A percentile compares a stretch with the other conserved stretches of the same genome.
These are phyloP conservation scores for Metschnikowia reukaufii DNA, from an alignment of 805 yeast genomes.

Conservation along the genomic window DNA sequence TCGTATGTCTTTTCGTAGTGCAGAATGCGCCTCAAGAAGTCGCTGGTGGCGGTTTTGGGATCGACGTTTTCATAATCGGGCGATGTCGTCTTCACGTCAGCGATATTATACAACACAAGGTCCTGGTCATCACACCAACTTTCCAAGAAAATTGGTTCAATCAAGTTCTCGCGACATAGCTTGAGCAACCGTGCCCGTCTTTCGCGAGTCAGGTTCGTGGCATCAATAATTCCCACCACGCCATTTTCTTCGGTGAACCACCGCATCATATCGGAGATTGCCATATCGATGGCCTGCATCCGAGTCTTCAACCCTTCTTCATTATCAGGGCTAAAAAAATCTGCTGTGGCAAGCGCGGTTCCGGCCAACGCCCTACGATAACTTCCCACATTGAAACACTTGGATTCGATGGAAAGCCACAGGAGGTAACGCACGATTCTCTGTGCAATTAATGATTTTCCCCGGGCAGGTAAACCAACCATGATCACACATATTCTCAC, in stretches of 20 bases:
- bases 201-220: conserved; percentile 79
- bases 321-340: conserved; percentile 71
- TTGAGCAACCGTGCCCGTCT: conserved; percentile 66
- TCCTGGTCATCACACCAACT: conserved; percentile 86
- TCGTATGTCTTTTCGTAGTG: conserved; percentile 75
- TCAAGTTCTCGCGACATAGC: conserved; percentile 60
- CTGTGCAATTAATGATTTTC: conserved; percentile 92
- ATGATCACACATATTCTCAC: conserved; percentile 81
- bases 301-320: conserved; percentile 63
- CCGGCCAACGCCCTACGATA: conserved; percentile 66
- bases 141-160: conserved; percentile 91
- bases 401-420: conserved; percentile 87
- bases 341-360: conserved; percentile 58
- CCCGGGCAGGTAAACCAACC: conserved; percentile 89
- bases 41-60: conserved; percentile 68
- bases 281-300: conserved; percentile 65
- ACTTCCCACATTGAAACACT: conserved; percentile 85
- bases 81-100: conserved; percentile 82
- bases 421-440: conserved; percentile 88
- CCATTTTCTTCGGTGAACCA: conserved; percentile 85
- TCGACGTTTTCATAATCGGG: conserved; percentile 76
- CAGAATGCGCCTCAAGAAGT: conserved; percentile 70
- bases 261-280: conserved; percentile 74
- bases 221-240: conserved; percentile 90
- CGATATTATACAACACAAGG: conserved; percentile 71